Percentiles rank a stretch among this genome's conserved stretches.
Conservation (phyloP, 2,329 filamentous ascomycete species). For the Botryosphaeria dothidea region DNA sequence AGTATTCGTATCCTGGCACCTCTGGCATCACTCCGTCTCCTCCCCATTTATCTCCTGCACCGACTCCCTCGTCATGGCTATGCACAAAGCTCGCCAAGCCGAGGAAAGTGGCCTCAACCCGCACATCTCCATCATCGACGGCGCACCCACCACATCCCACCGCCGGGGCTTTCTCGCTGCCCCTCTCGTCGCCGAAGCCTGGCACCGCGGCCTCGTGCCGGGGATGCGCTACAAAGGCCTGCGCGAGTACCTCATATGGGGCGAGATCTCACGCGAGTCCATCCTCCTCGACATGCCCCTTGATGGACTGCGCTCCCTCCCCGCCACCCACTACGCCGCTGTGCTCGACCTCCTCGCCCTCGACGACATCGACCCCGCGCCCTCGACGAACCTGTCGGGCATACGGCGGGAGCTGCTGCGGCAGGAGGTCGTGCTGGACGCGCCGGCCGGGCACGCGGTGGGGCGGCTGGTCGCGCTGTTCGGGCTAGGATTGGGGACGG, state of each 20-base stretch:
- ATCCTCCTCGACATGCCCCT: background rate
- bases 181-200: background rate
- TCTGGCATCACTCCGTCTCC: background rate
- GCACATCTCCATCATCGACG: background rate
- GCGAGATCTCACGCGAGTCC: background rate
- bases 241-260: background rate
- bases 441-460: background rate
- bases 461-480: background rate
- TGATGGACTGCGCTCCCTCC: background rate
- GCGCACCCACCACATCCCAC: background rate
- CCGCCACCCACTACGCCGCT: background rate
- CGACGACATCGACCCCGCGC: background rate
- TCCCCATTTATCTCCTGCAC: constrained; percentile 1
- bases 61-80: background rate
- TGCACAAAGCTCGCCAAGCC: background rate
- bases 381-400: background rate
- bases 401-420: background rate
- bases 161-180: background rate
- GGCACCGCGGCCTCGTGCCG: background rate
- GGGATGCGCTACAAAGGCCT: background rate
- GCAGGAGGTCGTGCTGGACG: background rate
- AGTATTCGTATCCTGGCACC: background rate
- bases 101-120: background rate
- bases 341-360: background rate
- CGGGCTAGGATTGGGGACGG: background rate